These are phyloP conservation scores for Lactifluus subvellereus DNA, from an alignment of 768 basidiomycete species.

Conservation along the genomic window DNA sequence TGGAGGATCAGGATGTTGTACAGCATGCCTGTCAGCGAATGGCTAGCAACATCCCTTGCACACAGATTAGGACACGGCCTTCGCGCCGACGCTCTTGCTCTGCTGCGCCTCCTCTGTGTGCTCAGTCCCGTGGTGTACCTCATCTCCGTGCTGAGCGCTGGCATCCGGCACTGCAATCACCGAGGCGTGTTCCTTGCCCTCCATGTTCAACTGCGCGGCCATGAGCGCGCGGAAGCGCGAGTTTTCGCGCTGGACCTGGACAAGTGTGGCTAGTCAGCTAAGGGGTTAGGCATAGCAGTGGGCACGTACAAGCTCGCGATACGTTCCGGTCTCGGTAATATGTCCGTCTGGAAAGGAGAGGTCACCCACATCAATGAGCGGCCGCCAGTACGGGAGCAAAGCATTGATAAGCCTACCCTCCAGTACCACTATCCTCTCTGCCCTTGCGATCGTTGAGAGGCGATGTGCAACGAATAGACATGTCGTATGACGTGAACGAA, in stretches of 20 bases:
- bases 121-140: background rate
- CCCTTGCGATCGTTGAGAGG: slow-evolving; percentile 83
- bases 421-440: slow-evolving; percentile 84
- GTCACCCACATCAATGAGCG: background rate
- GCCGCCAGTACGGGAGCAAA: background rate
- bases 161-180: background rate
- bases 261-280: background rate
- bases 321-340: slow-evolving; percentile 79
- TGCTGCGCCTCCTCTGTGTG: background rate
- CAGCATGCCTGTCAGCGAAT: background rate
- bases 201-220: slow-evolving; percentile 78
- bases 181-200: slow-evolving; percentile 14
- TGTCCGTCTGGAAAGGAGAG: slow-evolving; percentile 47
- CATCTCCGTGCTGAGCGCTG: background rate
- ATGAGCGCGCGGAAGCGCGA: slow-evolving; percentile 84
- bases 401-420: slow-evolving; percentile 48
- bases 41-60: background rate
- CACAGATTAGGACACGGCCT: background rate
- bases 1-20: background rate
- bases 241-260: slow-evolving; percentile 55
- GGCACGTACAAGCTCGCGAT: slow-evolving; percentile 56
- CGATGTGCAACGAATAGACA: slow-evolving; percentile 88
- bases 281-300: background rate
- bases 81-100: background rate
- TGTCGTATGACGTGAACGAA: slow-evolving; percentile 73